Conservation (phyloP, 1,284 basidiomycete species). For the Naganishia sp. region DNA sequence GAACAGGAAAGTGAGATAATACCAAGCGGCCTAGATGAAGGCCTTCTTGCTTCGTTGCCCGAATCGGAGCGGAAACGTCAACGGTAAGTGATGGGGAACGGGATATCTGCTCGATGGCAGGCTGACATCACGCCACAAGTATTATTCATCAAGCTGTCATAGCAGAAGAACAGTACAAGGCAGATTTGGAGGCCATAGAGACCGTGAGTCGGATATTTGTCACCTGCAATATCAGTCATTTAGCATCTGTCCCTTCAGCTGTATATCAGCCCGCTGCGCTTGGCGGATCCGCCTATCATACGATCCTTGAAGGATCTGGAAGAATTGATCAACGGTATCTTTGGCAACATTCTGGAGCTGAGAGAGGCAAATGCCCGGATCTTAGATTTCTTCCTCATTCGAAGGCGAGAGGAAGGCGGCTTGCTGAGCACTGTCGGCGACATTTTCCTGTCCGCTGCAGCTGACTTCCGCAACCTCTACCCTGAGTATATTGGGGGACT, state of each 20-base stretch:
- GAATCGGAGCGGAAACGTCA: slow-evolving; percentile 81
- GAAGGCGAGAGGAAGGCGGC: slow-evolving; percentile 80
- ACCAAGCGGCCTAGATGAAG: slow-evolving; percentile 57
- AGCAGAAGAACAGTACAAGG: slow-evolving; percentile 86
- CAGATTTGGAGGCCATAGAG: slow-evolving; percentile 84
- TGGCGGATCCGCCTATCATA: slow-evolving; percentile 72
- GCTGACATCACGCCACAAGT: slow-evolving; percentile 53
- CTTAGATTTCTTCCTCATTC: slow-evolving; percentile 79
- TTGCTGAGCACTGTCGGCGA: slow-evolving; percentile 86
- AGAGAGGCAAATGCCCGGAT: slow-evolving; percentile 77
- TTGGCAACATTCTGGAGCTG: slow-evolving; percentile 81
- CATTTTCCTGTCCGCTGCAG: slow-evolving; percentile 81
- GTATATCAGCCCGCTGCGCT: slow-evolving; percentile 76
- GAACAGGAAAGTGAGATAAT: slow-evolving; percentile 69
- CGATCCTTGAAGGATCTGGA: slow-evolving; percentile 63
- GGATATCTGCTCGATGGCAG: neutral
- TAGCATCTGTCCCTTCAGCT: slow-evolving; percentile 53
- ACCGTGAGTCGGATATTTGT: slow-evolving; percentile 55
- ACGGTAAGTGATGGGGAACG: slow-evolving; percentile 58
- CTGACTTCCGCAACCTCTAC: slow-evolving; percentile 84
- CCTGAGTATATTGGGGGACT: slow-evolving; percentile 81
- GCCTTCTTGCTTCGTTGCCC: slow-evolving; percentile 68
- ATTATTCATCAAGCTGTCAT: slow-evolving; percentile 87
- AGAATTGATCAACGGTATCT: slow-evolving; percentile 80
- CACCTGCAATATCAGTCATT: neutral